These are phyloP conservation scores for Scedosporium apiospermum DNA, from an alignment of 2,329 filamentous ascomycete genomes.

Conservation along the genomic window DNA sequence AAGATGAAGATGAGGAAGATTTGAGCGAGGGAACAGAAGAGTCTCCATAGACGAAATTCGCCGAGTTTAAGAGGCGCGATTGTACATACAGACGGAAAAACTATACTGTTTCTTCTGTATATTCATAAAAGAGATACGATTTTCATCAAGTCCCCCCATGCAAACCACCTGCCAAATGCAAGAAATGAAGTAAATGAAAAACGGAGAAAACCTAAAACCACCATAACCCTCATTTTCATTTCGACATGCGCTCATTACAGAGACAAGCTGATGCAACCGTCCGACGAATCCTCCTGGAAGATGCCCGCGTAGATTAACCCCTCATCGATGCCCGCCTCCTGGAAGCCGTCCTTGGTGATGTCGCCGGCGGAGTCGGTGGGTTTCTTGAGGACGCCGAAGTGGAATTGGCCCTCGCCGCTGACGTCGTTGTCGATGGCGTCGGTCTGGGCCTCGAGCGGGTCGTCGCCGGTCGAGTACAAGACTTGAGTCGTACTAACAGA, in stretches of 20 bases:
- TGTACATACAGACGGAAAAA: background rate
- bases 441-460: slow-evolving; percentile 36
- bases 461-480: slow-evolving; percentile 42
- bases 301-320: slow-evolving; percentile 42
- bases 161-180: background rate
- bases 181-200: too few species aligned
- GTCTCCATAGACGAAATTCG: background rate
- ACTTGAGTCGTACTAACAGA: slow-evolving; percentile 40
- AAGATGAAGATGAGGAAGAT: background rate
- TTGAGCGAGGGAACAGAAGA: background rate
- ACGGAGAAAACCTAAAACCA: background rate
- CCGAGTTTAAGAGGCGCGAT: too few species aligned
- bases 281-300: slow-evolving; percentile 40
- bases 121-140: background rate
- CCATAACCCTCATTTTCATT: background rate
- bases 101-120: background rate
- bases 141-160: background rate
- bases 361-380: slow-evolving; percentile 34
- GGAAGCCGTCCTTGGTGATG: slow-evolving; percentile 36
- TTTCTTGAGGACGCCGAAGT: slow-evolving; percentile 56
- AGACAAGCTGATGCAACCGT: slow-evolving; percentile 26
- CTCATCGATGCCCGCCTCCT: slow-evolving; percentile 38
- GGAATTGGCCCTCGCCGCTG: slow-evolving; percentile 29
- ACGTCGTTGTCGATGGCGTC: slow-evolving; percentile 29
- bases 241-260: background rate